A percentile compares a stretch with the other conserved stretches of the same genome.
These are phyloP conservation scores for Xerocomus amazonicus DNA, from an alignment of 1,284 basidiomycete species.

Conservation along the genomic window DNA sequence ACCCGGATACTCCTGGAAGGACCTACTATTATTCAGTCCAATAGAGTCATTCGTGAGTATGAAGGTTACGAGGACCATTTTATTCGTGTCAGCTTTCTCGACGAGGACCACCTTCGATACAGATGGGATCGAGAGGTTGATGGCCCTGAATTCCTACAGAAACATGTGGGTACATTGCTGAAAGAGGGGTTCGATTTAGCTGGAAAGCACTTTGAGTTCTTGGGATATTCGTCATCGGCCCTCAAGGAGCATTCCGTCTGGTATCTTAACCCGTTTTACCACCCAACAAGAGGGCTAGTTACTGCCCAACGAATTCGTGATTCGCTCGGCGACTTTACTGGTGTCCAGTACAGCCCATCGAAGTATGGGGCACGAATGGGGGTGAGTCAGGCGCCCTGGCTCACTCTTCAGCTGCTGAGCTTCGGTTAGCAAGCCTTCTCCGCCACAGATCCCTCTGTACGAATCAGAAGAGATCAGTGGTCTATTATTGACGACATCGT, in stretches of 20 bases:
- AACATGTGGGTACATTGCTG: conserved; percentile 61
- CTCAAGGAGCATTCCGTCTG: conserved; percentile 73
- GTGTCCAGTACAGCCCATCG: conserved; percentile 58
- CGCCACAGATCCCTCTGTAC: conserved; percentile 69
- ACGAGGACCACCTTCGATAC: conserved; percentile 69
- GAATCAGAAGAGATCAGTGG: conserved; percentile 55
- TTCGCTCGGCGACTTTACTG: conserved; percentile 60
- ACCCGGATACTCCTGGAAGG: conserved; percentile 71
- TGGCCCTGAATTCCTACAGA: conserved; percentile 49
- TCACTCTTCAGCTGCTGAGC: conserved; percentile 6
- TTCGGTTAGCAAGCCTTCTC: conserved; percentile 65
- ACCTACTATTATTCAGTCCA: conserved; percentile 66
- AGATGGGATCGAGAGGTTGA: conserved; percentile 66
- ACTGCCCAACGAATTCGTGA: conserved; percentile 55
- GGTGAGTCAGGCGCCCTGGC: conserved; percentile 15
- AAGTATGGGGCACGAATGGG: conserved; percentile 78
- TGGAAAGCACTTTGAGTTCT: conserved; percentile 65
- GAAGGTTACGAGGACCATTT: conserved; percentile 59
- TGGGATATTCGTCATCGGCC: conserved; percentile 72
- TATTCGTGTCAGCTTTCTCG: conserved; percentile 73
- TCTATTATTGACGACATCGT: conserved; percentile 54
- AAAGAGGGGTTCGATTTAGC: conserved; percentile 66
- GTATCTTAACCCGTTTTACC: conserved; percentile 63
- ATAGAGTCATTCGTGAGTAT: conserved; percentile 59
- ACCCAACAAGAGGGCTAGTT: conserved; percentile 42